Evolutionary conservation across 768 basidiomycete species (phyloP).

Genomic region (Mycena rebaudengoi): DNA sequence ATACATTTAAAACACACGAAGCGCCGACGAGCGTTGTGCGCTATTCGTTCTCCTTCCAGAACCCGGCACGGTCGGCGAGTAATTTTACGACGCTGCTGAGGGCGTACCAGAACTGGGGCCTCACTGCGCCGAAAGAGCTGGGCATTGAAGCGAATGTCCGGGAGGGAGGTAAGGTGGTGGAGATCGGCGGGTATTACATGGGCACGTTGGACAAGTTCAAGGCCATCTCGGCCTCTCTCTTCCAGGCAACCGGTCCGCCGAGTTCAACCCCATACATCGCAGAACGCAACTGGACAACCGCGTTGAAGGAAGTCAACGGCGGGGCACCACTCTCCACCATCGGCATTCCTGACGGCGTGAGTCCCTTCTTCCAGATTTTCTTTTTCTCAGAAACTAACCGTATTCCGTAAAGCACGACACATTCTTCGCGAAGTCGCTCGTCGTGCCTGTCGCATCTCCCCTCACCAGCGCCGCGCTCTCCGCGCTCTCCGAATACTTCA

Average conservation of each 20-base stretch:
- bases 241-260: not conserved
- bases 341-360: constrained; percentile 2
- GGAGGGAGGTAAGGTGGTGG: constrained; percentile 2
- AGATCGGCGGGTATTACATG: constrained; percentile 18
- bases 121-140: constrained; percentile 7
- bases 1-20: constrained; percentile 29
- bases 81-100: not conserved
- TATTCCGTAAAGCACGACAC: constrained; percentile 3
- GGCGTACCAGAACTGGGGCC: constrained; percentile 8
- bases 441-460: constrained; percentile 13
- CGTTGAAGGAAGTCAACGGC: constrained; percentile 8
- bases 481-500: not conserved
- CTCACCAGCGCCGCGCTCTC: constrained; percentile 19
- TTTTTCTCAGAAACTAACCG: not conserved
- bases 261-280: not conserved
- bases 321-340: constrained; percentile 1
- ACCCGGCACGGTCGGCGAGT: not conserved
- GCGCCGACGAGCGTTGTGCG: constrained; percentile 11
- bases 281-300: constrained; percentile 1
- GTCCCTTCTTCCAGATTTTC: not conserved
- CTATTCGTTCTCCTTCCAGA: constrained; percentile 11
- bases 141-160: constrained; percentile 14
- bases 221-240: not conserved
- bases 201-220: constrained; percentile 7
- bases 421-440: constrained; percentile 25